phyloP scores from a whole-genome alignment of 1,284 basidiomycete species.

The Ustilago sp. region DNA sequence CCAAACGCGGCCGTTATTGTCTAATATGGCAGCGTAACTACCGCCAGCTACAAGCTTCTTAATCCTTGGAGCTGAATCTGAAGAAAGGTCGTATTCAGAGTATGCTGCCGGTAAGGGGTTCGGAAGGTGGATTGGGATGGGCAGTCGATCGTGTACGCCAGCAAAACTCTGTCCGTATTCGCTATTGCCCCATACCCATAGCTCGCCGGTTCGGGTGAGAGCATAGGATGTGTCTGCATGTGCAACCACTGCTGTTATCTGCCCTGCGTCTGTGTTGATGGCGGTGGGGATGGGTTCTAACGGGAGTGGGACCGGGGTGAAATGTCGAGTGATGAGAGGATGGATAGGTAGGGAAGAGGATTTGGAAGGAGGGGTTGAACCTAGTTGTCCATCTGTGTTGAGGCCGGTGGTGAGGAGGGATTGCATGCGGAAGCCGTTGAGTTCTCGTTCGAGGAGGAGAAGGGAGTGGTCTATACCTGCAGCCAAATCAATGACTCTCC shows the following conservation, averaged over 20 bases:
- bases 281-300: background rate
- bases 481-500: constrained; percentile 13
- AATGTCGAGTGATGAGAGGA: constrained; percentile 17
- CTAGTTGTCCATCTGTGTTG: constrained; percentile 61
- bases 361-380: background rate
- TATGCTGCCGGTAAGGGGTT: constrained; percentile 24
- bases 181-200: constrained; percentile 60
- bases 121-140: constrained; percentile 5
- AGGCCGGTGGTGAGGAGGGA: constrained; percentile 22
- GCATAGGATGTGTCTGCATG: constrained; percentile 57
- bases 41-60: constrained; percentile 40
- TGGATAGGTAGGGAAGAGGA: constrained; percentile 16
- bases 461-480: constrained; percentile 39
- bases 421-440: constrained; percentile 18
- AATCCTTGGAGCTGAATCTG: background rate
- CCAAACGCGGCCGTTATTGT: constrained; percentile 27
- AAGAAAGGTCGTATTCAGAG: background rate
- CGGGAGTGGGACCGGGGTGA: constrained; percentile 7
- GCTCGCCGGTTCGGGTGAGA: constrained; percentile 10
- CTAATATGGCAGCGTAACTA: constrained; percentile 33
- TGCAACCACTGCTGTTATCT: constrained; percentile 23
- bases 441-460: constrained; percentile 13
- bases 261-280: background rate
- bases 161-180: constrained; percentile 57
- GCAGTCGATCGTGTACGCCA: constrained; percentile 29